Percentiles rank a stretch among this genome's conserved stretches.
Evolutionary conservation across 1,284 basidiomycete genomes (phyloP).

Genomic region (Schizopora paradoxa): DNA sequence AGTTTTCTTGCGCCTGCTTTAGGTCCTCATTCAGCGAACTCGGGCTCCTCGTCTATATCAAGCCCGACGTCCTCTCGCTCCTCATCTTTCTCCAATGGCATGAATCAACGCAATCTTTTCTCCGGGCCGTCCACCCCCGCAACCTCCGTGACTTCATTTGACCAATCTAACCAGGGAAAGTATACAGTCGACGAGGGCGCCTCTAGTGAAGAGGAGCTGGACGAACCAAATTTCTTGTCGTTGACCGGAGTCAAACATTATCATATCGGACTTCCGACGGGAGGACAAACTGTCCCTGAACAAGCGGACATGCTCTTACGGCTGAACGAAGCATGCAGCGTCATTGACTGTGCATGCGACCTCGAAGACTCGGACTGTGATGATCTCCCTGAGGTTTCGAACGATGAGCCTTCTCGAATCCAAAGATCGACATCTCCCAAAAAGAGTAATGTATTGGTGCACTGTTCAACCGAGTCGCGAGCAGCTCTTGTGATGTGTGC

Average conservation of each 20-base stretch:
- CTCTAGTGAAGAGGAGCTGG: conserved; percentile 8
- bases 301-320: conserved; percentile 38
- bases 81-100: conserved; percentile 13
- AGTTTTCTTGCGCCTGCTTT: too few relatives aligned
- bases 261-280: conserved; percentile 37
- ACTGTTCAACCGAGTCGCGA: conserved; percentile 13
- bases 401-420: not conserved
- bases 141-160: conserved; percentile 10
- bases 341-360: conserved; percentile 26
- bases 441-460: conserved; percentile 6
- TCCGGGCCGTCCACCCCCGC: conserved; percentile 11
- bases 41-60: conserved; percentile 3
- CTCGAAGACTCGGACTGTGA: not conserved
- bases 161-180: conserved; percentile 9
- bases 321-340: conserved; percentile 39
- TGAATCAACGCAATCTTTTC: not conserved
- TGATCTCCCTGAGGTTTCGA: not conserved
- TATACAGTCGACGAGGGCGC: not conserved
- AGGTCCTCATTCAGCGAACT: conserved; percentile 1
- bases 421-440: not conserved
- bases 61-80: conserved; percentile 16
- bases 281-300: conserved; percentile 31
- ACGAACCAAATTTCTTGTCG: conserved; percentile 8
- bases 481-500: conserved; percentile 13
- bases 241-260: conserved; percentile 29